Evolutionary conservation across 1,284 basidiomycete species (phyloP), one percentile per base, ranked within the genome.

Genomic region (Pulveroboletus sp.): DNA sequence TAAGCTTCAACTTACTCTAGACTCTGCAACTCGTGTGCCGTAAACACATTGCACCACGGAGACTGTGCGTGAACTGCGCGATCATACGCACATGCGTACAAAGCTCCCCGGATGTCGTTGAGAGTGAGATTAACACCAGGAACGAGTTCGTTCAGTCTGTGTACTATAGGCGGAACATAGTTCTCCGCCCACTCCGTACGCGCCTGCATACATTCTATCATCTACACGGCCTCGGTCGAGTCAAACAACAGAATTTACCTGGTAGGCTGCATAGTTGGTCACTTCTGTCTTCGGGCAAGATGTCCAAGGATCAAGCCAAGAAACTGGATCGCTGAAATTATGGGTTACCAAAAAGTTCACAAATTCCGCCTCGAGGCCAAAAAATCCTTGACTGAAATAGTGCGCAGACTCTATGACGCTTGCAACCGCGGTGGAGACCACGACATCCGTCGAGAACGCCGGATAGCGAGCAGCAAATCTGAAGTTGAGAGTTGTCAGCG

Each of bases 81-180:
- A 56, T 78, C 78, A 52, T 76, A 80, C 21, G 76, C 74, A 56
- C 77, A 79, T n/a, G 74, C 75, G 56, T 75, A 77, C 43, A 80
- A 63, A 48, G 77, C 78, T n/a, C 76, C 78, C 54, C 74, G 77
- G 11, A 71, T 67, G 58, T 73, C 68, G 48, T 64, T 52, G 45
- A 61, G 55, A 21, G 72, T 65, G 46, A 75, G 64, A 56, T 61
- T 57, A 19, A 76, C 62, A 2, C 66, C 70, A 1, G 74, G 72
- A 3, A 78, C 53, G n/a, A 72, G 60, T 50, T 64, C 58, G 60
- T 74, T 75, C 43, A 80, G 63, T 44, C 73, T 71, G 39, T 70
- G 61, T 10, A 66, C 66, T 61, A 79, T 79, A 8, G 70, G 70
- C 9, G 76, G 75, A 32, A 78, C 63, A 64, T 79, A 80, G 12